These are phyloP conservation scores for Cordyceps fumosorosea DNA, from an alignment of 2,329 filamentous ascomycete species.

Conservation along the genomic window DNA sequence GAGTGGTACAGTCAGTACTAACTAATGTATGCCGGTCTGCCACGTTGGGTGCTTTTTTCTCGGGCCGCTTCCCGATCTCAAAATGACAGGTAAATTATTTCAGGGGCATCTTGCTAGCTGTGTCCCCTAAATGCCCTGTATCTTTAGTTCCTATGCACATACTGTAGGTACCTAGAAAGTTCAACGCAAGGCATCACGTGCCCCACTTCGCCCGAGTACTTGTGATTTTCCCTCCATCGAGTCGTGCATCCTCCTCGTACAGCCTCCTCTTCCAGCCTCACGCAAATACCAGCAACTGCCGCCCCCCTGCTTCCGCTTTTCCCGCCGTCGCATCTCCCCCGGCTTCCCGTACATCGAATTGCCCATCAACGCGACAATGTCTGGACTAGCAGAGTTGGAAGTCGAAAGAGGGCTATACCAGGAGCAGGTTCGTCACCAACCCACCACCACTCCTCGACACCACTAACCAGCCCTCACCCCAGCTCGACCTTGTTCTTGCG, in stretches of 20 bases:
- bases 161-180: too few relatives aligned
- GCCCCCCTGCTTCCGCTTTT: not conserved
- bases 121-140: too few relatives aligned
- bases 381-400: constrained; percentile 36
- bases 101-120: too few relatives aligned
- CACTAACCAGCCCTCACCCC: constrained; percentile 14
- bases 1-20: too few relatives aligned
- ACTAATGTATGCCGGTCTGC: too few relatives aligned
- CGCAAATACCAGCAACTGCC: not conserved
- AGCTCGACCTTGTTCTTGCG: constrained; percentile 72
- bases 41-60: too few relatives aligned
- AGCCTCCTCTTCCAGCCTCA: not conserved
- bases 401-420: constrained; percentile 48
- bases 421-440: constrained; percentile 42
- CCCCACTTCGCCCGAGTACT: not conserved
- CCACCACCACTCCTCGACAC: not conserved
- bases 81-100: too few relatives aligned
- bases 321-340: not conserved
- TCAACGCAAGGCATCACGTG: not conserved
- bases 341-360: too few relatives aligned
- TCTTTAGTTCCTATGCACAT: too few relatives aligned
- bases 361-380: constrained; percentile 19
- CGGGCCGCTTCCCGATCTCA: too few relatives aligned
- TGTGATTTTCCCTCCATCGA: too few relatives aligned
- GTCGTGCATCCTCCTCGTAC: not conserved